Base-by-base conservation (phyloP, 2,329 filamentous ascomycete genomes). In the Aspergillus melleus region DNA sequence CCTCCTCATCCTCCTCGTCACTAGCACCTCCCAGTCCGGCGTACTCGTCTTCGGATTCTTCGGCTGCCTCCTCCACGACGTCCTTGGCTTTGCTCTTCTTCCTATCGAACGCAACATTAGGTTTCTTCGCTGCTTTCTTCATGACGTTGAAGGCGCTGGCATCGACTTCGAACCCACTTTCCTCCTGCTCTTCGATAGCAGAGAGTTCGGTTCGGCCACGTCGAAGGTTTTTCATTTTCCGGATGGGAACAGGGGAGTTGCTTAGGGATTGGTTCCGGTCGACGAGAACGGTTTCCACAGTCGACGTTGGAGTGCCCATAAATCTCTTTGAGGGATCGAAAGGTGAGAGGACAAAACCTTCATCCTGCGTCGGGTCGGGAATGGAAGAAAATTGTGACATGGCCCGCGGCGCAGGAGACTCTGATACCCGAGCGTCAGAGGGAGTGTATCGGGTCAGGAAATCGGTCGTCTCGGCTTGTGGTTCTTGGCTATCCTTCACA, bases 41-140 rank as follows among this genome's bases (percentile, higher is more conserved):
- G 74, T 98, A 99, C 75, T 99, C 95, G 73, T 99, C 95, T 72
- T 99, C 96, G 0, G 95, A 99, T 77, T 99, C 95, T 69, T 96
- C 91, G 61, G 95, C 94, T 72, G 96, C 92, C 66, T 97, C 95
- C 65, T 98, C 86, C 42, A 99, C 83, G 84, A 96, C 90, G 24
- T 89, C 88, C 70, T 88, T 92, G 0, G 93, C 94, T 72, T 90
- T 88, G 78, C 91, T 96, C 74, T 90, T 93, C 76, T 92, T 93
- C 76, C 89, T 91, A 77, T 96, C 85, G 68, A 92, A 96, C 1
- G 82, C 80, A 16, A 83, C 80, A 6, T 79, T 77, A 54, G 83
- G 81, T 67, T 85, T 85, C 46, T 74, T 79, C 46, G 85, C 84
- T 3, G 84, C 87, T 70, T 88, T 88, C 66, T 86, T 86, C 85